Evolutionary conservation across 306 rosid species (phyloP).

Genomic region (Hylodesmum podocarpum): DNA sequence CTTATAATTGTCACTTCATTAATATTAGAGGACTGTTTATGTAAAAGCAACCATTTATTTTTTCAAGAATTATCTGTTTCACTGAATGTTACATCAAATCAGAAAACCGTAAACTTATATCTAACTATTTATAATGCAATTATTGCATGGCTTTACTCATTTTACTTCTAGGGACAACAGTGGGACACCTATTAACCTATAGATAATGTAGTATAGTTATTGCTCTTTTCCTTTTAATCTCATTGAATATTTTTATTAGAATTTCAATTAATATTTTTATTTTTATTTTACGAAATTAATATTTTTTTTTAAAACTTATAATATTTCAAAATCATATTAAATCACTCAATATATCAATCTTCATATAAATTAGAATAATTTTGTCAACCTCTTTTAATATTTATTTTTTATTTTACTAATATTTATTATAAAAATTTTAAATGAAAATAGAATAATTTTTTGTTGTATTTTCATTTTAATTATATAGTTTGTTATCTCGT

Average conservation of each 20-base stretch:
- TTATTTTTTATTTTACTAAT: too few relatives aligned
- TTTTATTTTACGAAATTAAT: too few relatives aligned
- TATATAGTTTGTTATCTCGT: too few relatives aligned
- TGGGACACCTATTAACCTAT: neutral
- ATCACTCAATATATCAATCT: too few relatives aligned
- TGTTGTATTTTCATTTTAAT: too few relatives aligned
- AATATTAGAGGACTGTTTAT: neutral
- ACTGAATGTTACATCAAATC: slow-evolving; percentile 1
- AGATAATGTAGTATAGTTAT: neutral
- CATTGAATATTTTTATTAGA: neutral
- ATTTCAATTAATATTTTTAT: neutral
- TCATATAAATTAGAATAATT: too few relatives aligned
- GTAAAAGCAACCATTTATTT: neutral
- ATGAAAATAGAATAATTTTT: too few relatives aligned
- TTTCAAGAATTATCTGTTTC: neutral
- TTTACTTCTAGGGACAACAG: neutral
- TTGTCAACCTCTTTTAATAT: too few relatives aligned
- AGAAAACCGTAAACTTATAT: neutral
- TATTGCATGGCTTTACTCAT: neutral
- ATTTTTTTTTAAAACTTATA: too few relatives aligned
- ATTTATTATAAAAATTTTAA: too few relatives aligned
- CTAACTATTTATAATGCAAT: slow-evolving; percentile 2
- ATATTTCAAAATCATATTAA: too few relatives aligned
- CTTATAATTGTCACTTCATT: neutral
- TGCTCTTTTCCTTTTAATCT: neutral